Evolutionary conservation across 345 rosid genomes (phyloP).

Genomic region (Hibiscus syriacus): DNA sequence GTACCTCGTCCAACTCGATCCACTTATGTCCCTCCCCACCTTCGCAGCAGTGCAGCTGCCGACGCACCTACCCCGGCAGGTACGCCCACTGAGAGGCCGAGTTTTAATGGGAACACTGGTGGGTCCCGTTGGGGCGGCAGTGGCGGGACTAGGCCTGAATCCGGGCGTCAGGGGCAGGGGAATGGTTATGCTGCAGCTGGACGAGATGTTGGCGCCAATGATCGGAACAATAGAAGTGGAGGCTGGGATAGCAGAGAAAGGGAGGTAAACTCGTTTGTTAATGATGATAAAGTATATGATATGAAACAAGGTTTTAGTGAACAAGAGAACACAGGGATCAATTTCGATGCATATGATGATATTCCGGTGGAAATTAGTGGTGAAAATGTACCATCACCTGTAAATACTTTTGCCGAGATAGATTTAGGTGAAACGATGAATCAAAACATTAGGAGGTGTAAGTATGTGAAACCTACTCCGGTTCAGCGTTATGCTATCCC

Average conservation of each 20-base stretch:
- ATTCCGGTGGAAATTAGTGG: conserved; percentile 97
- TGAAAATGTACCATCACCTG: conserved; percentile 84
- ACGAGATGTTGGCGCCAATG: conserved; percentile 30
- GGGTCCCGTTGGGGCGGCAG: conserved; percentile 23
- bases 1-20: conserved; percentile 20
- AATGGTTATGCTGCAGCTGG: conserved; percentile 26
- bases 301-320: conserved; percentile 40
- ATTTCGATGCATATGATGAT: conserved; percentile 95
- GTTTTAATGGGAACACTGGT: conserved; percentile 34
- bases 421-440: conserved; percentile 88
- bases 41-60: conserved; percentile 48
- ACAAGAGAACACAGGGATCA: conserved; percentile 71
- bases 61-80: conserved; percentile 35
- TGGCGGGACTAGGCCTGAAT: not conserved
- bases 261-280: conserved; percentile 87
- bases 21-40: conserved; percentile 83
- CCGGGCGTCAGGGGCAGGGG: conserved; percentile 36
- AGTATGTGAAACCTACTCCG: conserved; percentile 95
- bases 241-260: conserved; percentile 81
- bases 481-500: conserved; percentile 92
- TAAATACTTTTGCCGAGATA: conserved; percentile 80
- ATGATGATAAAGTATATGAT: conserved; percentile 29
- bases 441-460: conserved; percentile 78
- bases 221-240: conserved; percentile 55
- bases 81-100: not conserved